Base-by-base conservation (phyloP, 1,139 yeast species). In the Candida gigantensis region DNA sequence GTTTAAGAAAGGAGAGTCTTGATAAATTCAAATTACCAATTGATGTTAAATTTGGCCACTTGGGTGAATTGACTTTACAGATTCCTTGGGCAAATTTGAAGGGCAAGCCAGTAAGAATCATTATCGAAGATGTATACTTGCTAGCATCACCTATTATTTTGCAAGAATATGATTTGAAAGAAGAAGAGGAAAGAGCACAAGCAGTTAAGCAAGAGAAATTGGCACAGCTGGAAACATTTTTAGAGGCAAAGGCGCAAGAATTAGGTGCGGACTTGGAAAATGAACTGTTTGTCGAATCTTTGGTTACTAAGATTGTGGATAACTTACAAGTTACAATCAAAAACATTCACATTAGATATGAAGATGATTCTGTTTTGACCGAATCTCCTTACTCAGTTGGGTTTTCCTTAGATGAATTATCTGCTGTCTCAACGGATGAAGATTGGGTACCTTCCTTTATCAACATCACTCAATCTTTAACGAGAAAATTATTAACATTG, bases 21-120 rank as follows among this genome's bases (percentile, higher is more conserved):
- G 98, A 92, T 57, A 77, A 84, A 52, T 74, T 92, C 48, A 80
- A 84, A 46, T 65, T 94, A 31, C 98, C 98, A 1, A 66, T 92
- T 27, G 88, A 89, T 57, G 94, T 94, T n/a, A 76, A 79, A 44
- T 87, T 85, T 57, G 99, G 98, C 24, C 90, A 88, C 53, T 60
- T 94, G 42, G 98, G 97, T 1, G 89, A 85, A 46, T 69, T 94
- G 47, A 85, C 95, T 0, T 66, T 94, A 40, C 96, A 86, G 55
- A 92, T 94, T 28, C 98, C 99, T 0, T 94, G 98, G 97, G 84
- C 97, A 1, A 92, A 89, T 55, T 68, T 94, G 46, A 90, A 90
- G 53, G 83, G 87, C 18, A 87, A 90, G 52, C 98, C 99, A 0
- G 98, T 92, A 9, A 86, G 86, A 58, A 77, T 94, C 11, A 69